These are phyloP conservation scores for Solanum boliviense DNA, from an alignment of 257 asterid genomes.

Conservation along the genomic window DNA sequence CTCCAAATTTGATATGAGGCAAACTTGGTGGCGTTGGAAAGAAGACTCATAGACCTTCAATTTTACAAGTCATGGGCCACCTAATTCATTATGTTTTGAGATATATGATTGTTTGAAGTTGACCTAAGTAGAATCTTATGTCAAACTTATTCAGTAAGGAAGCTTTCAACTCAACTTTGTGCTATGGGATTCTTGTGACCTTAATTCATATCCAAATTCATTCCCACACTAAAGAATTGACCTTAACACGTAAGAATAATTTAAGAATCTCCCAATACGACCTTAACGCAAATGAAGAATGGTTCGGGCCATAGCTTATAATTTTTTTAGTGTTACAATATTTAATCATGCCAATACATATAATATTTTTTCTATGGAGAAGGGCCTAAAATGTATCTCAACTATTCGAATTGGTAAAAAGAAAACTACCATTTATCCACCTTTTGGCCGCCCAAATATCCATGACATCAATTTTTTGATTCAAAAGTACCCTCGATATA, in stretches of 20 bases:
- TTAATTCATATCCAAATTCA: neutral
- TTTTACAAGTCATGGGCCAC: neutral
- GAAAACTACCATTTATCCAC: neutral
- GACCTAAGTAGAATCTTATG: neutral
- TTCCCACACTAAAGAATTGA: neutral
- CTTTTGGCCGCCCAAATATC: neutral
- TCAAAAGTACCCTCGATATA: neutral
- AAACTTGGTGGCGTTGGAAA: neutral
- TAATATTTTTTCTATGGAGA: neutral
- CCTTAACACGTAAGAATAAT: neutral
- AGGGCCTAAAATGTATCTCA: neutral
- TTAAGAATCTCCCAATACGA: neutral
- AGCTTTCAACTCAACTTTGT: neutral
- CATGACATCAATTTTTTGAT: neutral
- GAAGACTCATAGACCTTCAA: neutral
- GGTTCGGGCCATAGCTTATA: neutral
- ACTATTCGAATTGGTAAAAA: too few species aligned
- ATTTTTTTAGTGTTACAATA: neutral
- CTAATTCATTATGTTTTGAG: neutral
- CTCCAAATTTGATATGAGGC: neutral
- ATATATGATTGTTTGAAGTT: neutral
- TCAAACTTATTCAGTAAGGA: neutral
- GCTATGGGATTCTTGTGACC: neutral
- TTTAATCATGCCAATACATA: too few species aligned
- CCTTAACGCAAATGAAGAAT: too few species aligned